Evolutionary conservation across 176 grass and related monocot genomes (phyloP).

Genomic region (Hyparrhenia diplandra): DNA sequence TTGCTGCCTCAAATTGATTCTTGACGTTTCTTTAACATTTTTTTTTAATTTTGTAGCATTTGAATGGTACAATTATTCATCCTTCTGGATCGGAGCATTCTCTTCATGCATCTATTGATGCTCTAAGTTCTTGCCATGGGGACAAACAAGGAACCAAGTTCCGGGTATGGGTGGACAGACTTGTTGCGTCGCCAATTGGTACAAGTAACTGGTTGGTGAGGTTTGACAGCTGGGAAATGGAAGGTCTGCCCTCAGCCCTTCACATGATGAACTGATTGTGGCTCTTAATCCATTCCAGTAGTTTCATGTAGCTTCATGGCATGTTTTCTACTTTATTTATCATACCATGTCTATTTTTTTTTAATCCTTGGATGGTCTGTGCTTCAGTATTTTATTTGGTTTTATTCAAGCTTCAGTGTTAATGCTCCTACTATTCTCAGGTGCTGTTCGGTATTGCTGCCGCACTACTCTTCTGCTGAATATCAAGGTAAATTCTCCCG

Average conservation of each 20-base stretch:
- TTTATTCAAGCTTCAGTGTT: background rate
- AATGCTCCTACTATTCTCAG: slow-evolving; percentile 35
- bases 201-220: slow-evolving; percentile 70
- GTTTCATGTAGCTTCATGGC: background rate
- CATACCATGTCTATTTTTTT: background rate
- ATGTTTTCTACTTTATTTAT: background rate
- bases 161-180: slow-evolving; percentile 75
- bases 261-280: background rate
- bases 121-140: slow-evolving; percentile 50
- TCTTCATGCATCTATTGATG: slow-evolving; percentile 57
- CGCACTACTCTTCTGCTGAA: slow-evolving; percentile 62
- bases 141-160: slow-evolving; percentile 68
- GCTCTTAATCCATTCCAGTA: background rate
- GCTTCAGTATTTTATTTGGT: background rate
- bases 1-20: background rate
- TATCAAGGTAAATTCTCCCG: slow-evolving; percentile 43
- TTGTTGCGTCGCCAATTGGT: slow-evolving; percentile 54
- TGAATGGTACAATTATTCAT: slow-evolving; percentile 61
- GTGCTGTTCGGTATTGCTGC: slow-evolving; percentile 38
- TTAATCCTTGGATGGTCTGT: background rate
- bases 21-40: slow-evolving; percentile 13
- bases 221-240: slow-evolving; percentile 80
- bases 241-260: slow-evolving; percentile 44
- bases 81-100: slow-evolving; percentile 63
- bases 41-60: slow-evolving; percentile 42